A percentile compares a stretch with the other conserved stretches of the same genome.
Conservation (phyloP, 192 early-diverging fungal species). For the Lobosporangium transversale region DNA sequence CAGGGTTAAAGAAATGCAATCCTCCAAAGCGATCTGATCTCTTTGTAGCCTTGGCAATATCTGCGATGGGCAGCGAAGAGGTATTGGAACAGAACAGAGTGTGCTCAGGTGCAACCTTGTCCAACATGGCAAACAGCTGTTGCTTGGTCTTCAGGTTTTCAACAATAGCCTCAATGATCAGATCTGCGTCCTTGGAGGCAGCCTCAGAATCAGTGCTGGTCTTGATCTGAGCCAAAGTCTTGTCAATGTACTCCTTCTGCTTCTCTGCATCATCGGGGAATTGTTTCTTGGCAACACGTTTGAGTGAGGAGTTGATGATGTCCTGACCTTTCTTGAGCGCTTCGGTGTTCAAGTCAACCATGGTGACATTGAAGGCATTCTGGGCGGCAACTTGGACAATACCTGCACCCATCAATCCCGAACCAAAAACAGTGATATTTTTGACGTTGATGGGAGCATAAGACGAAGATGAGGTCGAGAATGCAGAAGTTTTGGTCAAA, state of each 20-base stretch:
- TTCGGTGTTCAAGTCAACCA: slow-evolving; percentile 83
- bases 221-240: slow-evolving; percentile 71
- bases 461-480: slow-evolving; percentile 51
- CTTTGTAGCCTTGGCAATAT: slow-evolving; percentile 77
- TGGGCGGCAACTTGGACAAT: slow-evolving; percentile 92
- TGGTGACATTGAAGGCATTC: slow-evolving; percentile 80
- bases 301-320: slow-evolving; percentile 87
- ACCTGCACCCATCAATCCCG: slow-evolving; percentile 89
- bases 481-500: slow-evolving; percentile 29
- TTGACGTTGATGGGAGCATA: slow-evolving; percentile 54
- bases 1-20: slow-evolving; percentile 98
- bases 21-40: slow-evolving; percentile 78
- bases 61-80: slow-evolving; percentile 85
- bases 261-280: slow-evolving; percentile 73
- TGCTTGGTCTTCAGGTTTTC: slow-evolving; percentile 94
- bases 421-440: slow-evolving; percentile 85
- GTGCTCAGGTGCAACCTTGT: slow-evolving; percentile 72
- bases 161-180: slow-evolving; percentile 96
- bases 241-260: slow-evolving; percentile 75
- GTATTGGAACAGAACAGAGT: slow-evolving; percentile 94
- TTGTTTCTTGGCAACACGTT: slow-evolving; percentile 92
- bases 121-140: slow-evolving; percentile 77
- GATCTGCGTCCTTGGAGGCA: slow-evolving; percentile 73
- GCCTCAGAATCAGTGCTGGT: slow-evolving; percentile 70
- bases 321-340: slow-evolving; percentile 80